Evolutionary conservation across 2,329 filamentous ascomycete genomes (phyloP).

Genomic region (Claviceps sp.): DNA sequence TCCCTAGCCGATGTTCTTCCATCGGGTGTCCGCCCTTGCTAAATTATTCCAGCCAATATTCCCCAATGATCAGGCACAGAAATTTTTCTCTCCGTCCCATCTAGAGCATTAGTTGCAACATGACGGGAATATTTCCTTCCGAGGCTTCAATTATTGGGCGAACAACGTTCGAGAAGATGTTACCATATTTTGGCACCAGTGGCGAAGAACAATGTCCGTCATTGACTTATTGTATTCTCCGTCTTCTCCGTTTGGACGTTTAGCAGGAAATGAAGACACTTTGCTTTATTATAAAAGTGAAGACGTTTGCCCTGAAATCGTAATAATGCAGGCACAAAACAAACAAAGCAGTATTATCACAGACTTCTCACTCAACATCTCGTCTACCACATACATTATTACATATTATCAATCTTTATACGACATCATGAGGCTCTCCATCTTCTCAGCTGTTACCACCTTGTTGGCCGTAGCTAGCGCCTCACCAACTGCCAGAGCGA

Average conservation of each 20-base stretch:
- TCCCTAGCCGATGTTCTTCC: too few relatives aligned
- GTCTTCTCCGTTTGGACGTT: not conserved
- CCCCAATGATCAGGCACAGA: not conserved
- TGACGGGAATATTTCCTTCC: too few relatives aligned
- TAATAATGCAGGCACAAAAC: not conserved
- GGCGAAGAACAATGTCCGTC: not conserved
- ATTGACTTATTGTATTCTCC: too few relatives aligned
- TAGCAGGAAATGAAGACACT: not conserved
- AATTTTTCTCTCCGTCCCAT: not conserved
- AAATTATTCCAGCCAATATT: not conserved
- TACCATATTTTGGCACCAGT: too few relatives aligned
- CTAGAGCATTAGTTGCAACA: not conserved
- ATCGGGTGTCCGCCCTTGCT: too few relatives aligned
- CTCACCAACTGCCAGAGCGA: not conserved
- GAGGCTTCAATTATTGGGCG: not conserved
- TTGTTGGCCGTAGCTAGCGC: not conserved
- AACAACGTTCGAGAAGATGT: not conserved
- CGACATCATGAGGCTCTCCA: not conserved
- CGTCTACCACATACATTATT: not conserved
- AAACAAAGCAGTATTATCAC: not conserved
- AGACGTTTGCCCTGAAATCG: not conserved
- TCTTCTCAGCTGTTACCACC: not conserved
- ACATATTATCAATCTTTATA: too few relatives aligned
- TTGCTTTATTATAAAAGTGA: not conserved
- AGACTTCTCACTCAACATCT: not conserved